phyloP scores from a whole-genome alignment of 192 early-diverging fungal species.

The Pilobolus umbonatus region DNA sequence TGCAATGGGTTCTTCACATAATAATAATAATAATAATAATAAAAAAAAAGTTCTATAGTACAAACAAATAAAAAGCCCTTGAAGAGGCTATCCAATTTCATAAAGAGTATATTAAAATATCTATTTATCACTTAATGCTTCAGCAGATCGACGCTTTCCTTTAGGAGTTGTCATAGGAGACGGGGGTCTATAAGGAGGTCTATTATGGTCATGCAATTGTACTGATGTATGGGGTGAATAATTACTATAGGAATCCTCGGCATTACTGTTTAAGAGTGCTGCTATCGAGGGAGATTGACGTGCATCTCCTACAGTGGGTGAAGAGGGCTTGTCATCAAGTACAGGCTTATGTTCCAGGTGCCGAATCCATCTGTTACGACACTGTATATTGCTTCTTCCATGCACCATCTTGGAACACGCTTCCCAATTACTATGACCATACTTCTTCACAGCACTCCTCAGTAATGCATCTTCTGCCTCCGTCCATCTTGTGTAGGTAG shows the following conservation, averaged over 20 bases:
- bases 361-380: constrained; percentile 40
- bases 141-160: constrained; percentile 8
- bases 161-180: constrained; percentile 27
- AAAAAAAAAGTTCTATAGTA: not conserved
- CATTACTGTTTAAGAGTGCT: constrained; percentile 19
- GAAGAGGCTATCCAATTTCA: not conserved
- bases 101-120: not conserved
- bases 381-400: constrained; percentile 39
- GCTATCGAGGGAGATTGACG: constrained; percentile 32
- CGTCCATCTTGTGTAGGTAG: constrained; percentile 35
- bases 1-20: too few relatives aligned
- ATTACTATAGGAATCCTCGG: not conserved
- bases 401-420: constrained; percentile 32
- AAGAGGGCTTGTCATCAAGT: not conserved
- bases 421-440: constrained; percentile 40
- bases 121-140: constrained; percentile 1
- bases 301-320: constrained; percentile 3
- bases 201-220: not conserved
- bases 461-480: constrained; percentile 33
- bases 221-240: constrained; percentile 2
- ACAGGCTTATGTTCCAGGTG: constrained; percentile 1
- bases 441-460: constrained; percentile 25
- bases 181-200: constrained; percentile 16
- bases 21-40: not conserved
- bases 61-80: not conserved